Evolutionary conservation across 2,329 filamentous ascomycete genomes (phyloP), one percentile per base, ranked within the genome.

Genomic region (Alternaria tenuissima): DNA sequence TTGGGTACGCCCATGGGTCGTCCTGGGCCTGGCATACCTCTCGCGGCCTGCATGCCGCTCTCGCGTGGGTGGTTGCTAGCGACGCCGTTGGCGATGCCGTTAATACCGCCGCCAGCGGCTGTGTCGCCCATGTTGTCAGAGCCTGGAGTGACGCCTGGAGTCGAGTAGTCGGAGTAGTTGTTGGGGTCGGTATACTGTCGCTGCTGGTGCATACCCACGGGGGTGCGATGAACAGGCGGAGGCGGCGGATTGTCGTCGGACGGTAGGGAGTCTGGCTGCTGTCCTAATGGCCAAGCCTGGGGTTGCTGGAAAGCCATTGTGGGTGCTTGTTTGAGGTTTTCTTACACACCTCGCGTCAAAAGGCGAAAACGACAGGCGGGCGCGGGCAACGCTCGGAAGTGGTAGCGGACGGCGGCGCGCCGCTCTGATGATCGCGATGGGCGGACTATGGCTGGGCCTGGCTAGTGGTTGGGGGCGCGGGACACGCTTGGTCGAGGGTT

Each of bases 91-190:
- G 90, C 89, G 61, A 91, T 87, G 55, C 88, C 89, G 30, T 88
- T 83, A 77, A 92, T 88, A 57, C 88, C 89, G 67, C 88, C 89
- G 22, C 82, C 82, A 26, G 84, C 83, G 16, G 89, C 87, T 39
- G 81, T 77, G 51, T 87, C 82, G 61, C 89, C 84, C 65, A 89
- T 87, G 74, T 92, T 91, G 78, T 92, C 89, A 62, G 87, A 84
- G 34, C 87, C 2, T 88, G 87, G 57, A 1, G 88, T 90, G 26
- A 81, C 79, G 43, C 70, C 68, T 16, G 77, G 73, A 8, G 69
- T 69, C 26, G 75, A 76, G 59, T 73, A 73, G 66, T 76, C 65
- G 8, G 75, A 73, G 69, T 77, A 77, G 63, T 73, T 71, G 56
- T 75, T 73, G 4, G 74, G 66, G 59, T 69, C 68, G 49, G 52